These are phyloP conservation scores for Cyclotella cryptica DNA, from an alignment of 108 stramenopile genomes.

Conservation along the genomic window DNA sequence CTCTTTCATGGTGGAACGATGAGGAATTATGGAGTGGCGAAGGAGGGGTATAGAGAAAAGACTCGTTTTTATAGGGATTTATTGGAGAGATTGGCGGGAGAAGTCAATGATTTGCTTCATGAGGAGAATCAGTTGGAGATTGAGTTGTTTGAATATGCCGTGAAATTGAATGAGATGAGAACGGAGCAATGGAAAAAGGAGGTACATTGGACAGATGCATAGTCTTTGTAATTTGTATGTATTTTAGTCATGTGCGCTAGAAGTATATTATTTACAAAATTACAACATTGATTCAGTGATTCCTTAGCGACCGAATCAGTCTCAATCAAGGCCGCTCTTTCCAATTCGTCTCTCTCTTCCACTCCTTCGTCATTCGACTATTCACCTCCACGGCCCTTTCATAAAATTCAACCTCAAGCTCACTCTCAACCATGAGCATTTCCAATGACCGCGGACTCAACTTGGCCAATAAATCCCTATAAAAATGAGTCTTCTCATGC, in stretches of 20 bases:
- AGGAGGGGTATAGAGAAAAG: slow-evolving; percentile 23
- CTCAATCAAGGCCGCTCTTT: background rate
- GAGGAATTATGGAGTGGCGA: slow-evolving; percentile 24
- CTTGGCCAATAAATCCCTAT: slow-evolving; percentile 27
- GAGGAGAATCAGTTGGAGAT: slow-evolving; percentile 32
- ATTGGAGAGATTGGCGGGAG: slow-evolving; percentile 5
- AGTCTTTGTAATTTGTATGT: no score
- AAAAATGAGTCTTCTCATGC: slow-evolving; percentile 39
- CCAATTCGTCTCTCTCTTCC: slow-evolving; percentile 26
- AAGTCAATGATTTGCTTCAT: background rate
- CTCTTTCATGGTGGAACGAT: background rate
- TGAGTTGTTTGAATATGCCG: slow-evolving; percentile 34
- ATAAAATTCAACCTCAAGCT: slow-evolving; percentile 39
- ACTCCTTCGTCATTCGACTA: slow-evolving; percentile 17
- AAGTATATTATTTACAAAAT: no score
- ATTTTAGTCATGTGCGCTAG: no score
- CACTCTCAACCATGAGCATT: slow-evolving; percentile 12
- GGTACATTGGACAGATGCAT: background rate
- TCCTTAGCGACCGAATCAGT: no score
- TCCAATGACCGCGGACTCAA: slow-evolving; percentile 14
- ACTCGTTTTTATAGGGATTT: slow-evolving; percentile 44
- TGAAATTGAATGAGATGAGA: slow-evolving; percentile 8
- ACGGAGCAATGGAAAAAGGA: slow-evolving; percentile 28
- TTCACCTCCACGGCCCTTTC: slow-evolving; percentile 20
- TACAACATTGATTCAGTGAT: no score